Base-by-base conservation (phyloP, 208 protist genomes). In the Crithidia expoeki region DNA sequence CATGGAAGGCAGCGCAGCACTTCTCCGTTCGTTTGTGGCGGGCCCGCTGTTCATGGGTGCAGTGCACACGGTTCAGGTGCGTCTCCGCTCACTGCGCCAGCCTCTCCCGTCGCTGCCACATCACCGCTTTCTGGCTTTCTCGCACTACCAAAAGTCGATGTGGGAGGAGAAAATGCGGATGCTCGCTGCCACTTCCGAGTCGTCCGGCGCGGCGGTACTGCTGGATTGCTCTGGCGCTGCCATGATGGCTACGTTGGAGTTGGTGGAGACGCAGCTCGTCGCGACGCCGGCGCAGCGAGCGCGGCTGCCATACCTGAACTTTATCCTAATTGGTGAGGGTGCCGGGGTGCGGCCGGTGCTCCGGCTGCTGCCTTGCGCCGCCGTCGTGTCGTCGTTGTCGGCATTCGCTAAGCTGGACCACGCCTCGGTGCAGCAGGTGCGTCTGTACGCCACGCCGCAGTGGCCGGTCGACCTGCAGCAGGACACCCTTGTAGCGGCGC, bases 351-450 rank as follows among this genome's bases (percentile, higher is more conserved):
- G 28, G 17, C 23, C 59, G 19, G 34, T 90, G 60, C 42, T 85
- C 32, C 12, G 42, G 36, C 47, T 10, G 25, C 49, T 90, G 23
- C 79, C 83, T 4, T 90, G 81, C 49, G 72, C 73, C 21, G 80
- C 83, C 11, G 58, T 91, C 32, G 74, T 92, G 3, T 82, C 85
- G 9, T 62, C 74, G 16, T 76, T 67, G 25, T 88, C 85, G 14
- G 72, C 68, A 2, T 77, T 87, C 61, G 49, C 25, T 32, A 44
- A 75, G 44, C 33, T 53, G 50, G 51, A 51, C 25, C 63, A 82
- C 57, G 47, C 73, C 14, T 79, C 66, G 51, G 59, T 92, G 59
- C 89, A 92, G 76, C 80, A 90, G 73, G 82, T 94, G 68, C 81
- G 82, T 17, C 58, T 88, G 30, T 92, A 82, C 74, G 63, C 81